Evolutionary conservation across 805 yeast species (phyloP).

Genomic region (Yarrowia alimentaria): DNA sequence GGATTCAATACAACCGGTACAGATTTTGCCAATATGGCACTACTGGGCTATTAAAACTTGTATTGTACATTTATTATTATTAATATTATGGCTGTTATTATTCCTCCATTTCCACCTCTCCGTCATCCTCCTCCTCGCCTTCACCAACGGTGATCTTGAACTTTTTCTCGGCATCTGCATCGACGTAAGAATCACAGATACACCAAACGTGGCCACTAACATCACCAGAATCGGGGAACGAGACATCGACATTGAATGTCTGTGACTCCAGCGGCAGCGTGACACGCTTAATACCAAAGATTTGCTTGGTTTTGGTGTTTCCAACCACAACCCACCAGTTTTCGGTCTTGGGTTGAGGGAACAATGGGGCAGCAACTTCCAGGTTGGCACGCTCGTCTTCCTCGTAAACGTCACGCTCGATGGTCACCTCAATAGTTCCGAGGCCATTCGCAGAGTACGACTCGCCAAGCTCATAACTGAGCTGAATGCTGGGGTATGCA

Average conservation of each 20-base stretch:
- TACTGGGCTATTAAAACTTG: no score
- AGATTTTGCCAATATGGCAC: no score
- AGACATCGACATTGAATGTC: conserved; percentile 52
- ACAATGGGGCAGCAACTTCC: conserved; percentile 56
- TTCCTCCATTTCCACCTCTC: conserved; percentile 34
- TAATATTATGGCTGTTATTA: no score
- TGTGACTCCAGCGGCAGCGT: conserved; percentile 54
- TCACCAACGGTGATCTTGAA: conserved; percentile 42
- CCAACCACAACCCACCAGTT: conserved; percentile 91
- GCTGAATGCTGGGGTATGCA: conserved; percentile 81
- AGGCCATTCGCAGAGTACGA: conserved; percentile 51
- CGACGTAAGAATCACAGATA: conserved; percentile 87
- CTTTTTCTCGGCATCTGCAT: conserved; percentile 80
- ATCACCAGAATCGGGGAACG: conserved; percentile 59
- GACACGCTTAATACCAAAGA: conserved; percentile 72
- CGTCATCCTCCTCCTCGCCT: conserved; percentile 32
- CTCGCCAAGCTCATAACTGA: conserved; percentile 51
- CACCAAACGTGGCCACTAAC: conserved; percentile 74
- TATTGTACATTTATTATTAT: no score
- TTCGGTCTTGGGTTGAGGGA: conserved; percentile 61
- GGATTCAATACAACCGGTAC: no score
- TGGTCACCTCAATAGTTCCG: conserved; percentile 43
- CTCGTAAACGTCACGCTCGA: conserved; percentile 58
- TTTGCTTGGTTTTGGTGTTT: conserved; percentile 53
- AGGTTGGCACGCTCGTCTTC: conserved; percentile 60